Percentiles rank a stretch among this genome's conserved stretches.
These are phyloP conservation scores for Serendipita sp. DNA, from an alignment of 768 basidiomycete species.

Conservation along the genomic window DNA sequence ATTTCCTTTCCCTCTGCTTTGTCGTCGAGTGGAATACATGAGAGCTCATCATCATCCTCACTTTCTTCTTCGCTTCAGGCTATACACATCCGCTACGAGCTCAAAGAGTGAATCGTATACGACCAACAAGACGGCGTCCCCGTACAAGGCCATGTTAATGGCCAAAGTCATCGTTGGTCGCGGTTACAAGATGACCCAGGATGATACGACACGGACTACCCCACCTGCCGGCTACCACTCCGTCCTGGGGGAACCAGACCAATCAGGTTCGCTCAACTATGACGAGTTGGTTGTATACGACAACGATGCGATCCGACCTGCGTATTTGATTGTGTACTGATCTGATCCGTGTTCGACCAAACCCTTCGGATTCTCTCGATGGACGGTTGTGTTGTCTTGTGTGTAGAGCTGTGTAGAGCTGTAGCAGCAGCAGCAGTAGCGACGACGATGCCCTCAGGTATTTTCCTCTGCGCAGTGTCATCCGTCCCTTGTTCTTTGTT, in stretches of 20 bases:
- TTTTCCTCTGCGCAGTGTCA: too few relatives aligned
- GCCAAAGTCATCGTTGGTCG: conserved; percentile 62
- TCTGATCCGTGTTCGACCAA: too few relatives aligned
- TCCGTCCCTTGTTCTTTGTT: too few relatives aligned
- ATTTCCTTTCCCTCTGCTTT: neutral
- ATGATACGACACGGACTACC: conserved; percentile 36
- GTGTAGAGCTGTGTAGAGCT: too few relatives aligned
- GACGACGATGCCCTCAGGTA: too few relatives aligned
- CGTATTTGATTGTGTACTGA: conserved; percentile 3
- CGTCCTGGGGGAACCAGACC: conserved; percentile 15
- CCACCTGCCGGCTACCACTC: conserved; percentile 54
- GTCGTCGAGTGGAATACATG: neutral
- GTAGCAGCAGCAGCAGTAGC: too few relatives aligned
- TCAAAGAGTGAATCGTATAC: conserved; percentile 30
- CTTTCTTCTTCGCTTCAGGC: conserved; percentile 28
- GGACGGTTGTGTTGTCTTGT: too few relatives aligned
- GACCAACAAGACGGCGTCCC: conserved; percentile 36
- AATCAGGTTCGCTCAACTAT: neutral
- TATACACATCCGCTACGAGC: conserved; percentile 58
- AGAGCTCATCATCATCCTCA: too few relatives aligned
- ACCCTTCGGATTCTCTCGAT: too few relatives aligned
- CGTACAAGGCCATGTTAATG: conserved; percentile 47
- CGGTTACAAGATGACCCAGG: conserved; percentile 48
- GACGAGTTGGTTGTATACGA: neutral
- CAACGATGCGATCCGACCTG: conserved; percentile 1